Base-by-base conservation (phyloP, 116 monocot genomes). In the Cymodocea nodosa region DNA sequence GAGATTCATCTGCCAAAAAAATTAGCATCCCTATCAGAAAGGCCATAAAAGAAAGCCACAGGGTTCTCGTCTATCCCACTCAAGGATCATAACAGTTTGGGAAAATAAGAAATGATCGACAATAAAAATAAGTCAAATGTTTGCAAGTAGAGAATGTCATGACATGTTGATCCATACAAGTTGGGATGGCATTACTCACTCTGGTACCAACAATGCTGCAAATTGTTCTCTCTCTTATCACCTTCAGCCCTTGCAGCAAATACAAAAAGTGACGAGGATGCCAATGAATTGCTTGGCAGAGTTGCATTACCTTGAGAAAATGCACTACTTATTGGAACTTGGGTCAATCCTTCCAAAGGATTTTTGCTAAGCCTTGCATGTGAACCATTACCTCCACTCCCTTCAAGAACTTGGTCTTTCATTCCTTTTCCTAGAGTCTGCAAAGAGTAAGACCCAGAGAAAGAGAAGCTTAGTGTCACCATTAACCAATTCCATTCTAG, bases 401-500 rank as follows among this genome's bases (percentile, higher is more conserved):
- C 15, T 15, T 51, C 20, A 13, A 24, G 15, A 25, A 15, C 50
- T 51, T 20, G 65, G 51, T 1, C 50, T 24, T 4, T 50, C 15
- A 15, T 15, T 22, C 48, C 49, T 6, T 35, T 17, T 35, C 35
- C 35, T 12, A 34, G 60, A 60, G 25, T 35, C 5, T 6, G 10
- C 4, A 35, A 17, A 34, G 17, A 15, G 15, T 18, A 51, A 65
- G 50, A 62, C 17, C 16, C 37, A 1, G 36, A 62, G 15, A 62
- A 9, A 10, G 35, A 18, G 34, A 35, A 16, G 15, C 61, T 15
- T 17, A 61, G 36, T 57, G 18, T 11, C 61, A 37, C 44, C 50
- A 34, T 66, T 51, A 23, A 35, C 36, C 0, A 48, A 67, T 25
- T 52, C 66, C 66, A 65, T 65, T 65, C 50, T 50, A 65, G 51